Conservation (phyloP, 1,284 basidiomycete species). For the Ustilago shanxiensis region DNA sequence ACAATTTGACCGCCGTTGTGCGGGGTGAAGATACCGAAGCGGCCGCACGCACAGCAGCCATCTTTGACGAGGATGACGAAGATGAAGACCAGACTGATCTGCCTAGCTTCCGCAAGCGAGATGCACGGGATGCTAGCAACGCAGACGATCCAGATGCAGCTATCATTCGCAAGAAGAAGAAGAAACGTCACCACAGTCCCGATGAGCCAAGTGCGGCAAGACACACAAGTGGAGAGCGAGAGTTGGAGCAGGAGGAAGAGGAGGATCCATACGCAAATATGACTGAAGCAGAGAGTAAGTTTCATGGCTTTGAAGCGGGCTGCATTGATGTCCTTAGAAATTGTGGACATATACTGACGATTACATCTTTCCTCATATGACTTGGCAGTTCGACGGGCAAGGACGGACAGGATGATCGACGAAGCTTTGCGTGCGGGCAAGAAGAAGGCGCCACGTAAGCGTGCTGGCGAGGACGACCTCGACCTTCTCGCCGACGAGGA, state of each 20-base stretch:
- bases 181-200: constrained; percentile 47
- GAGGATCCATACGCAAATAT: constrained; percentile 45
- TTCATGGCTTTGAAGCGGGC: too few relatives aligned
- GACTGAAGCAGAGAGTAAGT: constrained; percentile 51
- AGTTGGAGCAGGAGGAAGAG: constrained; percentile 28
- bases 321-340: neutral
- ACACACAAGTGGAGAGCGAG: constrained; percentile 6
- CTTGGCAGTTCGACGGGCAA: constrained; percentile 28
- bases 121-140: constrained; percentile 14
- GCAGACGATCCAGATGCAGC: constrained; percentile 33
- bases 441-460: constrained; percentile 55
- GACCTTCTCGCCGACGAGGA: constrained; percentile 93
- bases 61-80: constrained; percentile 51
- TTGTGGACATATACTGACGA: neutral
- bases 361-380: neutral
- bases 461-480: constrained; percentile 72
- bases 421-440: constrained; percentile 45
- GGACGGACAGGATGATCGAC: constrained; percentile 50
- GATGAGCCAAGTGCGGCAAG: constrained; percentile 14
- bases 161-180: constrained; percentile 50
- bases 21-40: constrained; percentile 34
- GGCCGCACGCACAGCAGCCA: constrained; percentile 34
- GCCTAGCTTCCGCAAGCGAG: constrained; percentile 45
- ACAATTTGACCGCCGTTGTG: constrained; percentile 27
- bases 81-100: constrained; percentile 26